These are phyloP conservation scores for Alternaria sp. DNA, from an alignment of 2,329 filamentous ascomycete genomes.

Conservation along the genomic window DNA sequence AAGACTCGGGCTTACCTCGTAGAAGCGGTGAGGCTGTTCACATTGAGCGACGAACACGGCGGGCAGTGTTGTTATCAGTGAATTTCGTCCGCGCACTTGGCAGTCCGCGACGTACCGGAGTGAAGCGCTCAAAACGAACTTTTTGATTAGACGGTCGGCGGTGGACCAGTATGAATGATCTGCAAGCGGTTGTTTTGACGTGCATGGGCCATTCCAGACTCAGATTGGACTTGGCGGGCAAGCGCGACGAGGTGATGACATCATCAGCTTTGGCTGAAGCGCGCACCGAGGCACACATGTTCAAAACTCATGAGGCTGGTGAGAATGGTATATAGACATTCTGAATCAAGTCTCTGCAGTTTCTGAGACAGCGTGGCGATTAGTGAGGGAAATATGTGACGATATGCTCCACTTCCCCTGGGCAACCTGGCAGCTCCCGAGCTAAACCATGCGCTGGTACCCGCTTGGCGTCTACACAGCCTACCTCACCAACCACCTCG, in stretches of 20 bases:
- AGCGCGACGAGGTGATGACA: neutral
- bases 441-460: neutral
- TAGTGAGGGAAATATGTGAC: constrained; percentile 6
- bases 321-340: rapidly evolving
- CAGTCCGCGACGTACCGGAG: neutral
- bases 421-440: neutral
- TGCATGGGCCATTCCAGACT: neutral
- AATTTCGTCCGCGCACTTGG: neutral
- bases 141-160: neutral
- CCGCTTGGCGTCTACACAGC: constrained; percentile 5
- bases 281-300: neutral
- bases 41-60: neutral
- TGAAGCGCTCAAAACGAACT: neutral
- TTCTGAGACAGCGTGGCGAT: neutral
- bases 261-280: neutral
- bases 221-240: neutral
- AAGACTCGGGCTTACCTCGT: neutral
- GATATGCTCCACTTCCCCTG: constrained; percentile 2
- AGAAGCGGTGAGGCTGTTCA: neutral
- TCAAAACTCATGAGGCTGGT: neutral
- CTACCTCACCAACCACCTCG: constrained; percentile 6
- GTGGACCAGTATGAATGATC: neutral
- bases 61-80: neutral
- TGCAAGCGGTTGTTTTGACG: neutral
- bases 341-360: neutral